Evolutionary conservation across 2,329 filamentous ascomycete genomes (phyloP).

Genomic region (Didymella sp.): DNA sequence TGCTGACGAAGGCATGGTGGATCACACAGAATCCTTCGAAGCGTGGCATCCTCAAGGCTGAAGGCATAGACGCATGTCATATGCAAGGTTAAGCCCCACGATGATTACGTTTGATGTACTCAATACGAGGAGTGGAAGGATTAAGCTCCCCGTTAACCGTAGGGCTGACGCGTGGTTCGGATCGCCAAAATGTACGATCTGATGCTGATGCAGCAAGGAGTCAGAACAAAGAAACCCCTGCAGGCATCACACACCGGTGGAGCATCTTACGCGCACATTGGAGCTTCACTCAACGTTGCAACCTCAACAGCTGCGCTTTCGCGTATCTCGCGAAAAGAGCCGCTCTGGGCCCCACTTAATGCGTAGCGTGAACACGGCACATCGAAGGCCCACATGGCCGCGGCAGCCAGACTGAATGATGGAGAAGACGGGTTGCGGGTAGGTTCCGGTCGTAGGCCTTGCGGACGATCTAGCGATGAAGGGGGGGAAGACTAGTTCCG

Average conservation of each 20-base stretch:
- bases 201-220: constrained; percentile 10
- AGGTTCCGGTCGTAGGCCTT: constrained; percentile 14
- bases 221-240: constrained; percentile 19
- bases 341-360: constrained; percentile 5
- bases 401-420: not conserved
- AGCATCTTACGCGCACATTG: not conserved
- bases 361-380: constrained; percentile 8
- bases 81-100: constrained; percentile 7
- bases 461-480: not conserved
- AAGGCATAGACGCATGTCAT: constrained; percentile 1
- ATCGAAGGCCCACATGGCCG: constrained; percentile 15
- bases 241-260: constrained; percentile 2
- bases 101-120: constrained; percentile 2
- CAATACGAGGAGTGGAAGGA: constrained; percentile 6
- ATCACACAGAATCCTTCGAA: constrained; percentile 7
- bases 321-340: constrained; percentile 7
- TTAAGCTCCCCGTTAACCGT: constrained; percentile 7
- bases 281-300: constrained; percentile 1
- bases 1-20: constrained; percentile 12
- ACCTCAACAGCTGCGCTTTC: constrained; percentile 7
- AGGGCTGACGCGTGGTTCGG: constrained; percentile 18
- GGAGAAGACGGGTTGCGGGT: constrained; percentile 7
- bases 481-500: constrained; percentile 19
- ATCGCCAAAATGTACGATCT: constrained; percentile 5
- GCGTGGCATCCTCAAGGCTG: constrained; percentile 1